Percentiles rank a stretch among this genome's conserved stretches.
These are phyloP conservation scores for Pseudopithomyces maydicus DNA, from an alignment of 2,329 filamentous ascomycete genomes.

Conservation along the genomic window DNA sequence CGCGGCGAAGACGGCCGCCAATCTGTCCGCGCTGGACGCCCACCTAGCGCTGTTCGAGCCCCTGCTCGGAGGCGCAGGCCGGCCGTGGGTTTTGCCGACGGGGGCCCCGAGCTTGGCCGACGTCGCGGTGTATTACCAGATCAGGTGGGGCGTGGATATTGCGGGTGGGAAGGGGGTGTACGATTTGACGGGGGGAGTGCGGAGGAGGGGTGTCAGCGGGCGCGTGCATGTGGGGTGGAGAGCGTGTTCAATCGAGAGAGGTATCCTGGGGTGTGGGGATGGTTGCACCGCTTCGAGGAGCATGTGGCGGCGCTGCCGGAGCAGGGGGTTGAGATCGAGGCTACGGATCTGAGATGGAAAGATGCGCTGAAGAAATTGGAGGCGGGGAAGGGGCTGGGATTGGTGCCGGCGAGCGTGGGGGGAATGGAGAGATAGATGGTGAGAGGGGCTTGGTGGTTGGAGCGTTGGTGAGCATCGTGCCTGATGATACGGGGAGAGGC, in stretches of 20 bases:
- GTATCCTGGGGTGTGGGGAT: conserved; percentile 43
- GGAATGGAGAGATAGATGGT: conserved; percentile 32
- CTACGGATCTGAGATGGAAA: conserved; percentile 14
- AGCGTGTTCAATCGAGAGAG: conserved; percentile 44
- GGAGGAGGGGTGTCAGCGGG: conserved; percentile 34
- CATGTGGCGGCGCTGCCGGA: conserved; percentile 38
- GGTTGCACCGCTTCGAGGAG: conserved; percentile 42
- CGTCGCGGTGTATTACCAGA: conserved; percentile 45
- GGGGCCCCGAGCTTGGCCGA: conserved; percentile 42
- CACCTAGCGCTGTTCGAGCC: conserved; percentile 47
- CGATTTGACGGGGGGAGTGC: conserved; percentile 46
- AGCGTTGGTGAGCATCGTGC: conserved; percentile 38
- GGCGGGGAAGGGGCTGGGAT: conserved; percentile 16
- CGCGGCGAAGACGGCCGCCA: conserved; percentile 45
- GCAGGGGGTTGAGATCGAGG: conserved; percentile 23
- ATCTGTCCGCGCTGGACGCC: conserved; percentile 44
- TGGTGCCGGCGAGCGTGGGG: conserved; percentile 37
- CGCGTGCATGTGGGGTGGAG: conserved; percentile 18
- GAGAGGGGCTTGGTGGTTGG: conserved; percentile 38
- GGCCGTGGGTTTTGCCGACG: conserved; percentile 44
- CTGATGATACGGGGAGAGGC: conserved; percentile 48
- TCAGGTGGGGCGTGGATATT: conserved; percentile 48
- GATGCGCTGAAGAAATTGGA: conserved; percentile 5
- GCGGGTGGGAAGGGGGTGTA: conserved; percentile 39
- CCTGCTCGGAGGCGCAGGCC: conserved; percentile 23